Percentiles rank a stretch among this genome's conserved stretches.
Evolutionary conservation across 345 rosid genomes (phyloP).

Genomic region (Trapa bicornis): DNA sequence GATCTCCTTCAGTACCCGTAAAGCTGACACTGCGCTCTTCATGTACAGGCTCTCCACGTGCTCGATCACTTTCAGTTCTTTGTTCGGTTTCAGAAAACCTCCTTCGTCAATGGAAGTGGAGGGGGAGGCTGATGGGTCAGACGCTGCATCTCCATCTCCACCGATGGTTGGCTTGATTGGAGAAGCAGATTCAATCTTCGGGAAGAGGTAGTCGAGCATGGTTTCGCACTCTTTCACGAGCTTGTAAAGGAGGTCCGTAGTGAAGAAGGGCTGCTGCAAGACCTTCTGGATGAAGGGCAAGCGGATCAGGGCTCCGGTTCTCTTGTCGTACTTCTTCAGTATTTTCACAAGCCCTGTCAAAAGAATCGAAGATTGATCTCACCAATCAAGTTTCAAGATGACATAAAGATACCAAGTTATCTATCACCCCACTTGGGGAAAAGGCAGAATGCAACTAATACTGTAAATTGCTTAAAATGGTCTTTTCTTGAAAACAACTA

Average conservation of each 20-base stretch:
- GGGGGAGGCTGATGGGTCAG: conserved; percentile 30
- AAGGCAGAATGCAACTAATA: too few relatives aligned
- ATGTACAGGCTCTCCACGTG: conserved; percentile 59
- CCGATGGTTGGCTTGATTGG: conserved; percentile 10
- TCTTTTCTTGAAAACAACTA: not conserved
- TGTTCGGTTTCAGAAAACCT: conserved; percentile 17
- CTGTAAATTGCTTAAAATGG: not conserved
- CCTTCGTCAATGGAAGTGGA: conserved; percentile 16
- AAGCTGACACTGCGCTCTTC: conserved; percentile 75
- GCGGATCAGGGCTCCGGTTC: conserved; percentile 88
- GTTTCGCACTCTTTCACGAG: conserved; percentile 72
- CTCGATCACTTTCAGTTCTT: conserved; percentile 50
- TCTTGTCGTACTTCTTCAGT: conserved; percentile 86
- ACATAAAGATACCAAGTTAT: too few relatives aligned
- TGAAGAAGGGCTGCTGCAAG: conserved; percentile 84
- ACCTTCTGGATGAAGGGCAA: conserved; percentile 88
- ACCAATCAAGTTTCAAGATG: not conserved
- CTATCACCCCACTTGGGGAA: too few relatives aligned
- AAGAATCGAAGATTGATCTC: not conserved
- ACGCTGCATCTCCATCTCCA: conserved; percentile 16
- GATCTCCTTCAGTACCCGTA: conserved; percentile 63
- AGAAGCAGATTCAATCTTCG: conserved; percentile 18
- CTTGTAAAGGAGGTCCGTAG: conserved; percentile 74
- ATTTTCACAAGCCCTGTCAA: conserved; percentile 77
- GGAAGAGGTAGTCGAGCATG: conserved; percentile 70